Evolutionary conservation across 208 protist genomes (phyloP), one percentile per base, ranked within the genome.

Genomic region (Trypanosoma avium): DNA sequence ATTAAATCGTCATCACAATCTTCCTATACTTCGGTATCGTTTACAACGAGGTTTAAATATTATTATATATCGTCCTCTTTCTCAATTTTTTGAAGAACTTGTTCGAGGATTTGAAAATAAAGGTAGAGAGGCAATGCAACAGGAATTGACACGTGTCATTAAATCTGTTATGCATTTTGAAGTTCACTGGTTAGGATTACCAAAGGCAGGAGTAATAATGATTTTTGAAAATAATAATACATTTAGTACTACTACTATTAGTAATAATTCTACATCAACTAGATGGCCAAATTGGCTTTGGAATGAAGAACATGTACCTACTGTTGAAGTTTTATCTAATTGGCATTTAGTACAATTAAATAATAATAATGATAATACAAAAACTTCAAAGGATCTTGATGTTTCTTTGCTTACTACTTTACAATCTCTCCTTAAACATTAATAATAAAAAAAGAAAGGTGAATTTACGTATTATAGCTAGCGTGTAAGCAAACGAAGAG

Each of bases 1-100:
- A 10, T 70, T 88, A 13, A 79, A 88, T 35, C 86, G 86, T 6
- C 81, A 88, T 52, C 61, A 76, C 24, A 80, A 90, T 48, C 72
- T 83, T 19, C 73, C 76, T 1, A 52, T 93, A 55, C 30, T 93
- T 59, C 82, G 86, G n/a, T 61, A 75, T 22, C 67, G 84, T 19
- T 61, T 90, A 40, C 81, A 86, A 22, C 75, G 82, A 7, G 86
- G 86, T 9, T 57, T 68, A 30, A 60, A 58, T 43, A 55, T 90
- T 4, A 67, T 83, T 29, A 12, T 71, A 0, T 65, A 30, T 61
- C 65, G 56, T 46, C 66, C 55, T 12, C 36, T 64, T 8, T 65
- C 46, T n/a, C 27, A 19, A 10, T 27, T 73, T 40, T 2, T 59
- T 32, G 61, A 73, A n/a, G 42, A 60, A 21, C 42, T 75, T 26